These are phyloP conservation scores for Pyronema domesticum DNA, from an alignment of 495 filamentous ascomycete genomes.

Conservation along the genomic window DNA sequence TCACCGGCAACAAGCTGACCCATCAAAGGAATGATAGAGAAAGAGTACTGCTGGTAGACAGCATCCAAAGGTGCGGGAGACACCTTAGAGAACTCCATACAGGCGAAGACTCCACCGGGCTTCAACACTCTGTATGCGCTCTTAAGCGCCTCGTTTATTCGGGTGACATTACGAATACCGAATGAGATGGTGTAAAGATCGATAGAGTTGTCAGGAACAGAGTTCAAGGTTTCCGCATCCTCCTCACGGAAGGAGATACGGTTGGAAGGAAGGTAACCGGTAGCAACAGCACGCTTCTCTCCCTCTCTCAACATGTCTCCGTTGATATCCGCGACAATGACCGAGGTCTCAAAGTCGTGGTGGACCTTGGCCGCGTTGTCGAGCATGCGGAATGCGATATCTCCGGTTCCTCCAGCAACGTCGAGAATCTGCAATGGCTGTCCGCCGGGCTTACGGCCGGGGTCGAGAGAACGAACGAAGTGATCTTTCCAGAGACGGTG, in stretches of 20 bases:
- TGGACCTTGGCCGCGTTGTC: constrained; percentile 74
- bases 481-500: constrained; percentile 98
- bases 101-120: constrained; percentile 90
- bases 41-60: constrained; percentile 93
- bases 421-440: constrained; percentile 67
- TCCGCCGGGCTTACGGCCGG: constrained; percentile 47
- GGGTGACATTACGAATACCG: constrained; percentile 89
- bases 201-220: constrained; percentile 44
- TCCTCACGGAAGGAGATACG: constrained; percentile 68
- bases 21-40: constrained; percentile 81
- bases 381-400: constrained; percentile 94
- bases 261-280: constrained; percentile 18
- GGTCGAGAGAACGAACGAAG: constrained; percentile 83
- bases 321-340: constrained; percentile 92
- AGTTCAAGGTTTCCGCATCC: constrained; percentile 65
- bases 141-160: constrained; percentile 58
- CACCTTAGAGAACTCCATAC: constrained; percentile 86
- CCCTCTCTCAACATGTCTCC: constrained; percentile 83
- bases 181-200: constrained; percentile 97
- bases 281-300: constrained; percentile 44
- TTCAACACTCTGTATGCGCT: constrained; percentile 79
- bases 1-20: constrained; percentile 91
- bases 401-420: constrained; percentile 90
- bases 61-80: constrained; percentile 47
- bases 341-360: constrained; percentile 53